Percentiles rank a stretch among this genome's conserved stretches.
phyloP scores from a whole-genome alignment of 768 basidiomycete species.

The Pholiota microspora region DNA sequence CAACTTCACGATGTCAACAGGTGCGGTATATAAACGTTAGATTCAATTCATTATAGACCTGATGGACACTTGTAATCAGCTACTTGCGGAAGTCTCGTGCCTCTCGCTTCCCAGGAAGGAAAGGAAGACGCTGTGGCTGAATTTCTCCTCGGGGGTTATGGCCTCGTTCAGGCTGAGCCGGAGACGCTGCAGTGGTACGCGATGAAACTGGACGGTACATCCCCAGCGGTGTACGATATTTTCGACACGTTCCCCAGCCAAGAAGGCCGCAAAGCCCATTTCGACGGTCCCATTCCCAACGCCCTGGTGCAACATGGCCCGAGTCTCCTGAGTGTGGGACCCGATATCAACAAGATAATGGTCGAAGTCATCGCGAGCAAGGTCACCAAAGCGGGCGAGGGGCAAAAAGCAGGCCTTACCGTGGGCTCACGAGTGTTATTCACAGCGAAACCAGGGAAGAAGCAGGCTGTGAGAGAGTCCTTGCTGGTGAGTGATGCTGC shows the following conservation, averaged over 20 bases:
- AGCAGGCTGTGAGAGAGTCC: constrained; percentile 32
- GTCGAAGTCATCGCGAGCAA: constrained; percentile 30
- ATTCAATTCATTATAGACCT: background rate
- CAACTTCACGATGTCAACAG: constrained; percentile 3
- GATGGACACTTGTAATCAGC: background rate
- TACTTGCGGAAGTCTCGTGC: constrained; percentile 12
- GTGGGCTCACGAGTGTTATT: constrained; percentile 31
- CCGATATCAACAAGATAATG: constrained; percentile 23
- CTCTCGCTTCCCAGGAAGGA: constrained; percentile 10
- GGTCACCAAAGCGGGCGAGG: constrained; percentile 18
- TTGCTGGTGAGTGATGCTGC: constrained; percentile 27
- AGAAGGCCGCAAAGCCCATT: constrained; percentile 31
- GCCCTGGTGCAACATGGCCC: constrained; percentile 31
- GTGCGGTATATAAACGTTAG: background rate
- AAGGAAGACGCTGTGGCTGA: constrained; percentile 21
- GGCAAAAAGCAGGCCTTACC: constrained; percentile 24
- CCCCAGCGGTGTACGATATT: constrained; percentile 29
- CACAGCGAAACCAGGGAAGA: constrained; percentile 34
- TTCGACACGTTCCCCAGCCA: constrained; percentile 39
- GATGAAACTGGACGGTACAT: constrained; percentile 23
- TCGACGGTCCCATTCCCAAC: constrained; percentile 32
- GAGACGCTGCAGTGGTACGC: constrained; percentile 39
- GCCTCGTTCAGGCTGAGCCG: constrained; percentile 29
- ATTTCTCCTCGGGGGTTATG: constrained; percentile 28
- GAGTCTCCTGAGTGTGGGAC: constrained; percentile 24